phyloP scores from a whole-genome alignment of 2,329 filamentous ascomycete genomes.

The Diplocarpon mali region DNA sequence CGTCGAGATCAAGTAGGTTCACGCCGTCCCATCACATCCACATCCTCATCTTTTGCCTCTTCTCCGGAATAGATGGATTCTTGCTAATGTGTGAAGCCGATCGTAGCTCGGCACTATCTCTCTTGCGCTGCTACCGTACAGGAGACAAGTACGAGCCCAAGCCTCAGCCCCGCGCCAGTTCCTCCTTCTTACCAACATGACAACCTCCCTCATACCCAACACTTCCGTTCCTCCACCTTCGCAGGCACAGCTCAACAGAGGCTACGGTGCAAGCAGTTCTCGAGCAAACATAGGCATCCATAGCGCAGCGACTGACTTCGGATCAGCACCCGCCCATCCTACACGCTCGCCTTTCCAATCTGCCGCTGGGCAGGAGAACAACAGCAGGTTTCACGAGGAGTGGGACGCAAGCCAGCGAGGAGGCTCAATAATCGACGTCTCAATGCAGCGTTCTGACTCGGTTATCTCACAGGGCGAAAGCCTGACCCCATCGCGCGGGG shows the following conservation, averaged over 20 bases:
- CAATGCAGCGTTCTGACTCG: conserved; percentile 51
- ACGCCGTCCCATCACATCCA: no score
- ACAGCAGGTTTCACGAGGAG: conserved; percentile 54
- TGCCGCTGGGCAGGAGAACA: conserved; percentile 14
- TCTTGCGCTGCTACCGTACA: background rate
- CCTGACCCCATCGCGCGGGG: conserved; percentile 38
- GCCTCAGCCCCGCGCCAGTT: background rate
- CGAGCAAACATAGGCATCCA: conserved; percentile 10
- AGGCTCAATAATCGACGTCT: conserved; percentile 47
- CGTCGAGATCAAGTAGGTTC: no score
- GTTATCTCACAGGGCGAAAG: conserved; percentile 30
- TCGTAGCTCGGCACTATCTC: background rate
- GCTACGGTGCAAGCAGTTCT: conserved; percentile 20
- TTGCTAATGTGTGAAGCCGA: background rate
- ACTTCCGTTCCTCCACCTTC: conserved; percentile 21
- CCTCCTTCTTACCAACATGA: conserved; percentile 5
- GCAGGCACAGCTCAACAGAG: conserved; percentile 20
- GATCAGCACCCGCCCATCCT: conserved; percentile 17
- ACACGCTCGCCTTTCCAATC: conserved; percentile 20
- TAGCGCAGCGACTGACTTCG: conserved; percentile 16
- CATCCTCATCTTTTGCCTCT: no score
- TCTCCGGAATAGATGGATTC: no score
- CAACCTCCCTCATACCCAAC: conserved; percentile 18
- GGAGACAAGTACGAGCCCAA: background rate
- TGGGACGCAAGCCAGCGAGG: conserved; percentile 60